Conservation (phyloP, 768 basidiomycete genomes). For the Suillus decipiens region DNA sequence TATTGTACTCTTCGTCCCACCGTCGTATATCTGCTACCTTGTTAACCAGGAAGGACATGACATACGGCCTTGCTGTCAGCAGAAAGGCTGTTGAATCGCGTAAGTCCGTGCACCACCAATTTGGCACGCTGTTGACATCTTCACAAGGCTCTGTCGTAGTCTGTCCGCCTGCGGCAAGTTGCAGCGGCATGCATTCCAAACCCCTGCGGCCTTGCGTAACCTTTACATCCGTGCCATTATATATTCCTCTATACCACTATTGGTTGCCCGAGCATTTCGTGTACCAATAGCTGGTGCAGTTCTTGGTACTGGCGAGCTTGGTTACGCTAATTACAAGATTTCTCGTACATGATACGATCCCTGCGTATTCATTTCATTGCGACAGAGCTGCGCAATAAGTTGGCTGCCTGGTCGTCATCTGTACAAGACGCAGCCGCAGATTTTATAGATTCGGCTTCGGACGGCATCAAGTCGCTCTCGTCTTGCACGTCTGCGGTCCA, state of each 20-base stretch:
- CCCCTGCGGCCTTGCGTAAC: slow-evolving; percentile 52
- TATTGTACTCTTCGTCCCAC: slow-evolving; percentile 44
- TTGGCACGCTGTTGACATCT: slow-evolving; percentile 56
- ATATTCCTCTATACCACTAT: slow-evolving; percentile 86
- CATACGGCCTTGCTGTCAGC: slow-evolving; percentile 54
- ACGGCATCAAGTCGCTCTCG: slow-evolving; percentile 61
- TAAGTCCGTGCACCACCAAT: slow-evolving; percentile 57
- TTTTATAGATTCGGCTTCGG: slow-evolving; percentile 71
- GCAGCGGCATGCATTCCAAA: slow-evolving; percentile 47
- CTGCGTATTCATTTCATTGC: slow-evolving; percentile 1
- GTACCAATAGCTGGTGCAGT: slow-evolving; percentile 89
- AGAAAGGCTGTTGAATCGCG: slow-evolving; percentile 31
- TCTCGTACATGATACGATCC: neutral
- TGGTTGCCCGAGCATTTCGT: slow-evolving; percentile 83
- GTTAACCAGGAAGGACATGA: slow-evolving; percentile 46
- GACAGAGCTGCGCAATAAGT: slow-evolving; percentile 72
- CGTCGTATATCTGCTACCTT: slow-evolving; percentile 37
- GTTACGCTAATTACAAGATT: slow-evolving; percentile 96
- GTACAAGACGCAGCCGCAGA: slow-evolving; percentile 71
- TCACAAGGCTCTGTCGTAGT: slow-evolving; percentile 31
- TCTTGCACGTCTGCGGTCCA: slow-evolving; percentile 61
- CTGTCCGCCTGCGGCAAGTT: slow-evolving; percentile 51
- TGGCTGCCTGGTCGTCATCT: slow-evolving; percentile 62
- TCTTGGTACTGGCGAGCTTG: slow-evolving; percentile 86
- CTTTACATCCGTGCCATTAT: slow-evolving; percentile 77